Percentiles rank a stretch among this genome's conserved stretches.
Conservation (phyloP, 768 basidiomycete genomes). For the Chalciporus pseudorubinellus region DNA sequence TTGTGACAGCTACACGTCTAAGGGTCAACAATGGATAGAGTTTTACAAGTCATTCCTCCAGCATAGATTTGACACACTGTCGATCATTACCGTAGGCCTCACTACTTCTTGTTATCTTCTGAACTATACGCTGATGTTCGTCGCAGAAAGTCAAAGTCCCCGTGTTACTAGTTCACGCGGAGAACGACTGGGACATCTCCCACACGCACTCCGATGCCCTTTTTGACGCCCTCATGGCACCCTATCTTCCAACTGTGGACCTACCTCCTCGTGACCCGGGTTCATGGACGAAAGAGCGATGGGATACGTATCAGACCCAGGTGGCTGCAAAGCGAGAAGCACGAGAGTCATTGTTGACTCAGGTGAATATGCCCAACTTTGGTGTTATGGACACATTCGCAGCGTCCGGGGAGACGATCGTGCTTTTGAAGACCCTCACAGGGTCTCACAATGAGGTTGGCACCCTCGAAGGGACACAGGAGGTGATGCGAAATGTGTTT, state of each 20-base stretch:
- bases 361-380: slow-evolving; percentile 44
- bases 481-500: slow-evolving; percentile 42
- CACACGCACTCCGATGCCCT: slow-evolving; percentile 64
- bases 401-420: slow-evolving; percentile 45
- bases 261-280: slow-evolving; percentile 32
- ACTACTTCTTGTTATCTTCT: neutral
- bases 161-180: slow-evolving; percentile 71
- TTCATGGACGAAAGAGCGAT: slow-evolving; percentile 39
- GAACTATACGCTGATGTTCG: neutral
- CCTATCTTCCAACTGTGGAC: slow-evolving; percentile 53
- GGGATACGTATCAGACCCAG: slow-evolving; percentile 41
- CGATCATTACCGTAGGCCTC: slow-evolving; percentile 53
- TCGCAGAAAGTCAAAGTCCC: slow-evolving; percentile 62
- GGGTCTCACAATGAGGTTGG: slow-evolving; percentile 62
- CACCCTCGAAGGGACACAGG: slow-evolving; percentile 66
- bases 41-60: slow-evolving; percentile 51
- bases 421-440: slow-evolving; percentile 53
- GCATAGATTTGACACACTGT: slow-evolving; percentile 63
- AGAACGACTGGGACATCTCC: slow-evolving; percentile 73
- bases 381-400: slow-evolving; percentile 55
- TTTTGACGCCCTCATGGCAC: slow-evolving; percentile 66
- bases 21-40: slow-evolving; percentile 34
- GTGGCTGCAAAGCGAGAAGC: slow-evolving; percentile 39
- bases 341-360: slow-evolving; percentile 46
- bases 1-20: neutral